These are phyloP conservation scores for Neurospora terricola DNA, from an alignment of 495 filamentous ascomycete genomes.

Conservation along the genomic window DNA sequence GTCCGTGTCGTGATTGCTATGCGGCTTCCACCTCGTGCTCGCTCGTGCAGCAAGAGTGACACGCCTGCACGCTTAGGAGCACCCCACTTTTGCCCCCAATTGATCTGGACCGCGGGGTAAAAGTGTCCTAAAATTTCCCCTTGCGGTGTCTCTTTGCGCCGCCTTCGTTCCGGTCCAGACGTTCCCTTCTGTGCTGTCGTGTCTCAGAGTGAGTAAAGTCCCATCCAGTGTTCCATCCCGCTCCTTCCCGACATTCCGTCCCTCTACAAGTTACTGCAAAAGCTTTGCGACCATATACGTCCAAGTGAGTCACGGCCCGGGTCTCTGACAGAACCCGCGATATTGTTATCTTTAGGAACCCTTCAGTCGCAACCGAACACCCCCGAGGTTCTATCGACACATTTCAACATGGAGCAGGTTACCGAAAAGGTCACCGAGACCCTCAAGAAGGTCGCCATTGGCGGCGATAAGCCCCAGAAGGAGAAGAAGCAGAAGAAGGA, in stretches of 20 bases:
- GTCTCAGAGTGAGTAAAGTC: background rate
- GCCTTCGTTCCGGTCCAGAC: background rate
- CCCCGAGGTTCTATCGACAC: background rate
- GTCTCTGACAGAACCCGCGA: constrained; percentile 7
- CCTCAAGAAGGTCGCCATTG: constrained; percentile 23
- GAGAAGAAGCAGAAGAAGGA: constrained; percentile 27
- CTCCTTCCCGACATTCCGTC: background rate
- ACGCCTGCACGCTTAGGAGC: background rate
- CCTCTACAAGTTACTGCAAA: background rate
- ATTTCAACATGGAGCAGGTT: background rate
- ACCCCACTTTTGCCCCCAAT: background rate
- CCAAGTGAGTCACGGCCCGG: constrained; percentile 18
- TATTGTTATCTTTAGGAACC: background rate
- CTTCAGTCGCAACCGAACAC: background rate
- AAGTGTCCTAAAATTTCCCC: background rate
- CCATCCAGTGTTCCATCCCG: background rate
- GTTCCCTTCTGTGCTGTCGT: background rate
- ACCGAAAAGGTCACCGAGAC: constrained; percentile 24
- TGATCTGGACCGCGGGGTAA: background rate
- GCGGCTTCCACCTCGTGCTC: background rate
- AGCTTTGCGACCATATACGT: background rate
- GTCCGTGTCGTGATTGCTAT: background rate
- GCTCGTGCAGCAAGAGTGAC: background rate
- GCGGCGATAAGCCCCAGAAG: constrained; percentile 9
- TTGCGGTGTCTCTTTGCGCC: background rate